A percentile compares a stretch with the other conserved stretches of the same genome.
Evolutionary conservation across 768 basidiomycete genomes (phyloP).

Genomic region (Hemileccinum rubropunctum): DNA sequence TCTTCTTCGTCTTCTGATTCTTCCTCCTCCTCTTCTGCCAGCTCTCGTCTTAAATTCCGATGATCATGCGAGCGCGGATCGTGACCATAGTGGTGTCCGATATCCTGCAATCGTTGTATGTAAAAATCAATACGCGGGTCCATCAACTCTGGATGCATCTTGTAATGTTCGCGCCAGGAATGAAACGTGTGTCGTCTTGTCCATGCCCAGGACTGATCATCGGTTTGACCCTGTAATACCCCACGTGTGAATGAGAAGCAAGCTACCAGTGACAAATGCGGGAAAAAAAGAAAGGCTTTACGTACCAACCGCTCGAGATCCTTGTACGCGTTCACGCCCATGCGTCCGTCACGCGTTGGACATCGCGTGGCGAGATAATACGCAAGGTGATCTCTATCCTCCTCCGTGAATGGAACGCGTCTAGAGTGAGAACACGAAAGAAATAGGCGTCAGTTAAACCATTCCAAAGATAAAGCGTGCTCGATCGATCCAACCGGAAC

Average conservation of each 20-base stretch:
- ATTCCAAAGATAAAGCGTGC: too few species aligned
- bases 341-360: slow-evolving; percentile 42
- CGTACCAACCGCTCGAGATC: slow-evolving; percentile 48
- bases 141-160: slow-evolving; percentile 39
- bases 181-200: slow-evolving; percentile 48
- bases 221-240: slow-evolving; percentile 16
- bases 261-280: too few species aligned
- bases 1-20: slow-evolving; percentile 6
- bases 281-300: background rate
- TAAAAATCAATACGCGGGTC: slow-evolving; percentile 41
- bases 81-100: slow-evolving; percentile 21
- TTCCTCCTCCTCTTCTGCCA: slow-evolving; percentile 11
- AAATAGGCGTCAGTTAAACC: too few species aligned
- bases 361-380: slow-evolving; percentile 49
- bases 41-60: background rate
- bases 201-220: slow-evolving; percentile 40
- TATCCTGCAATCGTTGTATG: slow-evolving; percentile 3
- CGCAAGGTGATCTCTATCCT: slow-evolving; percentile 43
- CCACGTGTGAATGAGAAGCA: background rate
- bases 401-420: slow-evolving; percentile 32
- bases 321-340: slow-evolving; percentile 48
- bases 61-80: slow-evolving; percentile 22
- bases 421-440: slow-evolving; percentile 3
- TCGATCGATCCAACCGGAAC: background rate
- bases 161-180: slow-evolving; percentile 65